Base-by-base conservation (phyloP, 768 basidiomycete species). In the Amanita molliuscula region DNA sequence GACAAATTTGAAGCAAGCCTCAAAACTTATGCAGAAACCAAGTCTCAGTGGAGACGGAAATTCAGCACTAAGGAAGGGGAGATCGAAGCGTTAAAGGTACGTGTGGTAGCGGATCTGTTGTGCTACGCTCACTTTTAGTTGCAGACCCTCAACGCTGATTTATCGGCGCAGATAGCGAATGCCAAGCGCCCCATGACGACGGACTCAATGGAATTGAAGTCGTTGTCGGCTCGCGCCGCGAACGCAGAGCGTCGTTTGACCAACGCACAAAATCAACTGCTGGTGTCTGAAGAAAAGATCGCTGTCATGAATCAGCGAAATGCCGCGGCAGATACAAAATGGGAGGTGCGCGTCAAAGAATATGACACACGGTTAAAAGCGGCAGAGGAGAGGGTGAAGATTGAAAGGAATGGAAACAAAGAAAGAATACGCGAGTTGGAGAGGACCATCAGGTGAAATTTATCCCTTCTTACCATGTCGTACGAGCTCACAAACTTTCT, bases 331-430 rank as follows among this genome's bases (percentile, higher is more conserved):
- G 93, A 96, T 56, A 70, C 68, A 47, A 95, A 94, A 65, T 98
- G 94, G 92, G 93, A 94, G 59, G 89, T 85, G 0, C 74, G 94
- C n/a, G 88, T 98, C 40, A 85, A 83, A 64, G 94, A 98, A 65
- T 93, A 94, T 58, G 91, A 96, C 67, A 62, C 78, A 11, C 69
- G 88, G 15, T 61, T 93, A 54, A 83, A 82, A 63, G 80, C 82
- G 0, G 89, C 89, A 0, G 90, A 92, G 59, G 94, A 98, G 72
- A 83, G 82, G 61, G 81, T 91, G 55, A 97, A 97, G 74, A 75
- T 90, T 48, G 93, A 95, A 70, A 73, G 88, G 53, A 94, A 97
- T 59, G 96, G 95, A 3, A 79, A 84, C 38, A 99, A 97, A 67
- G 95, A 98, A 66, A 69, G 88, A 18, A 70, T 86, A 1, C 57